Evolutionary conservation across 2,329 filamentous ascomycete genomes (phyloP), one percentile per base, ranked within the genome.

Genomic region (Metarhizium humberi): DNA sequence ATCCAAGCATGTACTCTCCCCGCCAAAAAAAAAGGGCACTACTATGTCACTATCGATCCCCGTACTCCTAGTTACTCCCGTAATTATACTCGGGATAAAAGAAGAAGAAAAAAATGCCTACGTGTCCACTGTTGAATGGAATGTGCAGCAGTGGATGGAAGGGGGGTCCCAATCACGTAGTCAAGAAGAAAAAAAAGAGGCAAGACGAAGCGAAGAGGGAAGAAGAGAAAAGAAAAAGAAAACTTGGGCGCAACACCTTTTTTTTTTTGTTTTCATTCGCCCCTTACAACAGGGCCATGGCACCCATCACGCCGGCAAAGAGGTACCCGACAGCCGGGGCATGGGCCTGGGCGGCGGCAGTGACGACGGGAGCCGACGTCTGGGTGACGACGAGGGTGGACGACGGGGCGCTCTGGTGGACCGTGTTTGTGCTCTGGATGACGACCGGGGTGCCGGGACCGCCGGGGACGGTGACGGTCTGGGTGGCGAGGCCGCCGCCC

Each of bases 401-500:
- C 20, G 64, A 67, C 30, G 65, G 54, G 14, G 20, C 45, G 8
- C 20, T 50, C 20, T 56, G 40, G 16, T 38, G 13, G 16, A 56
- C 67, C n/a, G 69, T 69, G 47, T 74, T 59, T 13, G 75, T 78
- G 6, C 69, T 68, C 11, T 71, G 25, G 18, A 52, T 69, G 38
- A 74, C 63, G 53, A 72, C 62, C 54, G 32, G 10, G 32, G 69
- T 73, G 40, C 72, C 57, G 18, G 69, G 65, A 64, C 66, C 56
- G 57, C 73, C 61, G 48, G 70, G 66, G 10, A 73, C 62, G 29
- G 67, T 67, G 3, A 72, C 62, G 6, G 72, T 75, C 63, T 73
- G 66, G 3, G 75, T 78, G 14, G 78, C 62, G 8, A 75, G 14
- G 77, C 65, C 16, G 67, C 70, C 14, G 67, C 70, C 14, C 75